Percentiles rank a stretch among this genome's conserved stretches.
phyloP scores from a whole-genome alignment of 1,139 yeast species.

The Arxiozyma bovina region DNA sequence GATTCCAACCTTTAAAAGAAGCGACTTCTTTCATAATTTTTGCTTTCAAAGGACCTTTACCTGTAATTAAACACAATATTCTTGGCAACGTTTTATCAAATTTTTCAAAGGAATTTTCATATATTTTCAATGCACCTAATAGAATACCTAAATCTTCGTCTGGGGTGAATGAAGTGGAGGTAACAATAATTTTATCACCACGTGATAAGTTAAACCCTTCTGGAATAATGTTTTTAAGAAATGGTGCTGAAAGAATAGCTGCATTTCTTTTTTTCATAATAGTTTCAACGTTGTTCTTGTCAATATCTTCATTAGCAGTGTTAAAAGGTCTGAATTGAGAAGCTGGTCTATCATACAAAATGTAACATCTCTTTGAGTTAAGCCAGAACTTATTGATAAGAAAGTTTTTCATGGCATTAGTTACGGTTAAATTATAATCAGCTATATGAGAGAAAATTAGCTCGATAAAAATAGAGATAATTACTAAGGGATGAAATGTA shows the following conservation, averaged over 20 bases:
- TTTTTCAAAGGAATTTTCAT: conserved; percentile 38
- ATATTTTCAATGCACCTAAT: conserved; percentile 54
- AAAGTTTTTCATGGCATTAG: conserved; percentile 60
- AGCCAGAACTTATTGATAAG: conserved; percentile 47
- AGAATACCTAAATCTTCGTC: conserved; percentile 80
- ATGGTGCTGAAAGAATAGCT: conserved; percentile 26
- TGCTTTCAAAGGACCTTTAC: conserved; percentile 78
- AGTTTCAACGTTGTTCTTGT: not conserved
- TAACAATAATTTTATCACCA: conserved; percentile 56
- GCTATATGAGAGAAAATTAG: conserved; percentile 49
- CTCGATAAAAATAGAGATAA: conserved; percentile 51
- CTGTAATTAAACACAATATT: conserved; percentile 69
- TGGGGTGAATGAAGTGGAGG: conserved; percentile 90
- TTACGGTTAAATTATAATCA: conserved; percentile 71
- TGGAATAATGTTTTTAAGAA: conserved; percentile 38
- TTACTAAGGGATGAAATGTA: conserved; percentile 53
- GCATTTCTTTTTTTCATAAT: conserved; percentile 9
- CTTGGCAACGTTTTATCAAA: conserved; percentile 36
- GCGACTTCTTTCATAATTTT: conserved; percentile 42
- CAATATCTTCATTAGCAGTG: not conserved
- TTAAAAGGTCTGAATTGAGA: conserved; percentile 51
- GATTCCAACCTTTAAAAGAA: conserved; percentile 34
- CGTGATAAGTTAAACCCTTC: conserved; percentile 30
- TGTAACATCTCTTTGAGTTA: conserved; percentile 33
- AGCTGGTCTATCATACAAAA: conserved; percentile 71